Evolutionary conservation across 2,329 filamentous ascomycete genomes (phyloP).

Genomic region (Pseudocercospora musae): DNA sequence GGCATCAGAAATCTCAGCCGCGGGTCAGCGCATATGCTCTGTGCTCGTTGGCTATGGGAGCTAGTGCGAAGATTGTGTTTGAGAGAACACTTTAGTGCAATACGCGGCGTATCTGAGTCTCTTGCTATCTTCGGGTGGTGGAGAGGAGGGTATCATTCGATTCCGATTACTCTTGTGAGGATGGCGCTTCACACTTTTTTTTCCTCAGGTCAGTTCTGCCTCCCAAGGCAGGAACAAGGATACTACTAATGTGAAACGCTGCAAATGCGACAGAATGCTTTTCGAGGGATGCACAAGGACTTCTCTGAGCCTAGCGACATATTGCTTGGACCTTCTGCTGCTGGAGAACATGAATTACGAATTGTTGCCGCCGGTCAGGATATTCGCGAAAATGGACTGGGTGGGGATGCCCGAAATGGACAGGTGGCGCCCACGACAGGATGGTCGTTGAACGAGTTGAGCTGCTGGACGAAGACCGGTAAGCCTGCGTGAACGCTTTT

Average conservation of each 20-base stretch:
- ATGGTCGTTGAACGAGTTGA: background rate
- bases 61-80: constrained; percentile 91
- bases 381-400: background rate
- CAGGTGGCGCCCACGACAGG: background rate
- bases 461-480: background rate
- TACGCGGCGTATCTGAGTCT: constrained; percentile 71
- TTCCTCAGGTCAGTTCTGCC: constrained; percentile 46
- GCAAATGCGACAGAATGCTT: background rate
- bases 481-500: background rate
- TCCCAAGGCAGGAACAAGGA: constrained; percentile 27
- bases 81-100: constrained; percentile 77
- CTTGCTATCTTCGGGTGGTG: constrained; percentile 33
- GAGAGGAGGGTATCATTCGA: constrained; percentile 68
- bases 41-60: constrained; percentile 67
- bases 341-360: no score
- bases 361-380: background rate
- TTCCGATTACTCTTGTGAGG: constrained; percentile 89
- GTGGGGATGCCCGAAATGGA: background rate
- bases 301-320: background rate
- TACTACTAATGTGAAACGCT: constrained; percentile 39
- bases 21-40: background rate
- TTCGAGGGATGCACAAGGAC: background rate
- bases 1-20: constrained; percentile 87
- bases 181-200: constrained; percentile 63
- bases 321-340: no score